Conservation (phyloP, 441 rosid genomes). For the Syzygium malaccense region DNA sequence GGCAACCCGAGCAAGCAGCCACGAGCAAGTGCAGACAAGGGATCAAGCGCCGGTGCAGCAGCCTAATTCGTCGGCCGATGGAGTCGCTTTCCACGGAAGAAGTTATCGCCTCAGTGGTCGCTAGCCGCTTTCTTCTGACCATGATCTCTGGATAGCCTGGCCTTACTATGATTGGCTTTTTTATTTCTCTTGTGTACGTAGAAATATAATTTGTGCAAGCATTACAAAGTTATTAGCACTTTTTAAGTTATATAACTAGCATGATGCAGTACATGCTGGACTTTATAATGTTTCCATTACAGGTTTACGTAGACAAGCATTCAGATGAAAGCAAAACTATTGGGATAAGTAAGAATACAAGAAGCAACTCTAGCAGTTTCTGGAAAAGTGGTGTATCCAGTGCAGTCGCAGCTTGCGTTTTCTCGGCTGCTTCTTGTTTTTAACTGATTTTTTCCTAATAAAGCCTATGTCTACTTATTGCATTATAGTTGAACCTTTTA, state of each 20-base stretch:
- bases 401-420: neutral
- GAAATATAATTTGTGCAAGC: neutral
- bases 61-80: constrained; percentile 9
- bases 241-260: neutral
- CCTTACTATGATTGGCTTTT: neutral
- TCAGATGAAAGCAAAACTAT: neutral
- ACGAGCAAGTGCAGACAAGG: neutral
- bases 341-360: too few species aligned
- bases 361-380: neutral
- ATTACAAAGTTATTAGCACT: neutral
- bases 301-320: neutral
- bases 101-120: constrained; percentile 30
- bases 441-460: neutral
- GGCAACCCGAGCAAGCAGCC: neutral
- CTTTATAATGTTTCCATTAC: neutral
- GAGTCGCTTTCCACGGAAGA: constrained; percentile 41
- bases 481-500: neutral
- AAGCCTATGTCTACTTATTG: neutral
- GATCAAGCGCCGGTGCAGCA: neutral
- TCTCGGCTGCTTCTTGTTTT: neutral
- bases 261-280: neutral
- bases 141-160: neutral
- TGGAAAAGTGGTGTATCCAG: neutral
- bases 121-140: neutral
- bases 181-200: neutral